Base-by-base conservation (phyloP, 148 eudicot species). In the Diospyros lotus region DNA sequence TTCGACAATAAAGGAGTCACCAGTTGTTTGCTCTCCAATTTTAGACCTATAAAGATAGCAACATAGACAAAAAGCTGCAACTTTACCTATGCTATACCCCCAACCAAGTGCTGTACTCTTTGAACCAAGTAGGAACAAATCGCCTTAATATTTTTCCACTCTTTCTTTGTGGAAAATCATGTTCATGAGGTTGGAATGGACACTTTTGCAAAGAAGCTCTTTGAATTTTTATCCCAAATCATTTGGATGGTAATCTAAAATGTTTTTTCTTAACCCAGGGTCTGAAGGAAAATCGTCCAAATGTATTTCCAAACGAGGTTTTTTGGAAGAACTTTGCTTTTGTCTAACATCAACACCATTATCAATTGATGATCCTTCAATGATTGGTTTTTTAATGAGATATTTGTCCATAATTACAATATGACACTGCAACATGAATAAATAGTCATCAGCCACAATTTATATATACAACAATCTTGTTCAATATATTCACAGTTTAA, bases 181-280 rank as follows among this genome's bases (percentile, higher is more conserved):
- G 76, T 14, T 28, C n/a, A 9, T 2, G 8, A 42, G 76, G 76
- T 64, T 64, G 51, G 14, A 17, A 74, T 28, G 6, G 69, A 50
- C 60, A 39, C 13, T 74, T 63, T 63, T 38, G 60, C 17, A 74
- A 1, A 64, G 63, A 64, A 4, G 69, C 60, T 40, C 61, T 63
- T 51, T 69, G 48, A 2, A 62, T 64, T 53, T 53, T 69, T 28
- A 28, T 38, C 64, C 69, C 15, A 28, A 28, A 50, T 74, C 69
- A 63, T 74, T n/a, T 15, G 10, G 18, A 58, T 58, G 62, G 7
- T 1, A n/a, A 4, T 6, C 0, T 58, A 58, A 58, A 2, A 17
- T 14, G 15, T 58, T 15, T 58, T 58, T 17, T 3, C 62, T 1
- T 58, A 15, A 3, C 2, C 62, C 62, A 4, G 39, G 62, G 17